These are phyloP conservation scores for Fusarium vanettenii DNA, from an alignment of 2,329 filamentous ascomycete genomes.

Conservation along the genomic window DNA sequence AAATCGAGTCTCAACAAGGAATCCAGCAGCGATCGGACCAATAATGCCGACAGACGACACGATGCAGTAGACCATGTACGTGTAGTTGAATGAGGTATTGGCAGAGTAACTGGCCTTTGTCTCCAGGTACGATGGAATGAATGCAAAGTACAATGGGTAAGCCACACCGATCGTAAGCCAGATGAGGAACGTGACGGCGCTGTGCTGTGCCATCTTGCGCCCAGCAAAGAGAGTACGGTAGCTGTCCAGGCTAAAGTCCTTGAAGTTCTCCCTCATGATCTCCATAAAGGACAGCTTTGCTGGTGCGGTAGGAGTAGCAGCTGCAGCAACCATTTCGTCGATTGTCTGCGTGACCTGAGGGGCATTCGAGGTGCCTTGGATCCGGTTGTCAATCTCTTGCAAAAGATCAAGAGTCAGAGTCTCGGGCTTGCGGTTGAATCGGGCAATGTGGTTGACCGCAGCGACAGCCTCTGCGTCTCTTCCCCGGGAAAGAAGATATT, in stretches of 20 bases:
- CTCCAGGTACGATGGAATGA: slow-evolving; percentile 58
- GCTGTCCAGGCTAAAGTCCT: slow-evolving; percentile 40
- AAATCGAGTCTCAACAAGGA: slow-evolving; percentile 54
- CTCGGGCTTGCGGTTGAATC: slow-evolving; percentile 42
- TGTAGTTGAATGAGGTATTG: slow-evolving; percentile 43
- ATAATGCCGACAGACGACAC: slow-evolving; percentile 53
- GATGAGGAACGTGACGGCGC: slow-evolving; percentile 52
- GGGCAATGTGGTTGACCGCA: slow-evolving; percentile 57
- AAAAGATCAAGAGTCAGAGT: slow-evolving; percentile 29
- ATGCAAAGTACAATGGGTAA: slow-evolving; percentile 60
- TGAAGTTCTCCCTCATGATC: slow-evolving; percentile 43
- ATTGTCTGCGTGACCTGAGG: neutral
- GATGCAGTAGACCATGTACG: slow-evolving; percentile 51
- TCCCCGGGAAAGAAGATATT: slow-evolving; percentile 56
- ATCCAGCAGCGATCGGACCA: slow-evolving; percentile 55
- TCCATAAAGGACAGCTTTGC: slow-evolving; percentile 24
- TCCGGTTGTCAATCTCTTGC: slow-evolving; percentile 25
- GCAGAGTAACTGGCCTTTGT: slow-evolving; percentile 48
- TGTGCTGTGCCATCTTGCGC: slow-evolving; percentile 48
- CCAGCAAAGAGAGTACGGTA: slow-evolving; percentile 49
- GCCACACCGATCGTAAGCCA: slow-evolving; percentile 60
- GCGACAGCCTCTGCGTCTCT: slow-evolving; percentile 58
- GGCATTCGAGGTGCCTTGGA: neutral
- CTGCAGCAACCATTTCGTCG: neutral
- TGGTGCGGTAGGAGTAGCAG: neutral